Base-by-base conservation (phyloP, 2,329 filamentous ascomycete genomes). In the Lanzia echinophila region DNA sequence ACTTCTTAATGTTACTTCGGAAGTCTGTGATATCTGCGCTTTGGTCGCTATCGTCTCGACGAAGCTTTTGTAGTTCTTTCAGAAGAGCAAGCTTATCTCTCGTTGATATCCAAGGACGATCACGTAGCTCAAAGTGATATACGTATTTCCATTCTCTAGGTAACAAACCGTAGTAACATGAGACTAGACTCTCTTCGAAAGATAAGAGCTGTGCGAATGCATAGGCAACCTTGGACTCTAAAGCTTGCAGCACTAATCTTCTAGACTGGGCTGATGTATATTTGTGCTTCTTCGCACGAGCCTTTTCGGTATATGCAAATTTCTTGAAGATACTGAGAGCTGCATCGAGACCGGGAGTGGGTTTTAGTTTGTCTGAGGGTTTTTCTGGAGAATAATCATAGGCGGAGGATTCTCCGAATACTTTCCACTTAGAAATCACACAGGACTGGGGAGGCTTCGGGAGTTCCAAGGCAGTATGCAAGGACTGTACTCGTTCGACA, bases 191-290 rank as follows among this genome's bases (percentile, higher is more conserved):
- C 28, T 33, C 41, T 6, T 53, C 36, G 13, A 36, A 48, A 13
- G 24, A 41, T 19, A 19, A 4, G 3, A 53, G 20, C 15, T 48
- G 22, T 8, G 36, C 24, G 2, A 33, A 31, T 12, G 34, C 47
- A 6, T 33, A 48, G 11, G 17, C 24, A 7, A 53, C 28, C 20
- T 53, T 48, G 15, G 44, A 28, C 41, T 48, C 44, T 20, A 53
- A 48, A 11, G 34, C 31, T 24, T 53, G 50, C 19, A 53, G 10
- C 36, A 53, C 28, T 12, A 53, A 34, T 48, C 50, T 53, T n/a
- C 44, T 53, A 32, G 28, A 43, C 22, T 48, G 44, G 3, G 15
- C 11, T 3, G 28, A 8, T 22, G 34, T 39, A 22, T 15, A 39
- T 31, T 12, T 48, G 3, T 11, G n/a, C 33, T 48, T 53, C 3